These are phyloP conservation scores for Phytophthora pseudosyringae DNA, from an alignment of 352 stramenopile genomes.

Conservation along the genomic window DNA sequence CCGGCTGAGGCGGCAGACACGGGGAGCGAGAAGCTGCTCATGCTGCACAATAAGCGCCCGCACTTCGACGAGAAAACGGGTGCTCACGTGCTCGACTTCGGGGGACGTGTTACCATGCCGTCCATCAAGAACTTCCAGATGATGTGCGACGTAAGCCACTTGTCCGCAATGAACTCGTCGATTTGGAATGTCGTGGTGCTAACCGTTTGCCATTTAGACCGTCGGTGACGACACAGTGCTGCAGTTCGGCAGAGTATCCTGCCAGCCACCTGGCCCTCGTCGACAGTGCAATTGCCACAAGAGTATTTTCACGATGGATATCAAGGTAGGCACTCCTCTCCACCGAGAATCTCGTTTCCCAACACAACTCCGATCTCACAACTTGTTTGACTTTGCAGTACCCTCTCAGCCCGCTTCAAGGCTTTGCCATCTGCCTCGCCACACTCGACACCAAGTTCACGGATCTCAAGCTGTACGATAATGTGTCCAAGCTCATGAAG, in stretches of 20 bases:
- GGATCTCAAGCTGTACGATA: conserved; percentile 56
- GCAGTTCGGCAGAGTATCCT: conserved; percentile 73
- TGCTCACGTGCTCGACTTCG: conserved; percentile 71
- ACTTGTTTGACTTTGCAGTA: conserved; percentile 43
- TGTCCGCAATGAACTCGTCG: conserved; percentile 47
- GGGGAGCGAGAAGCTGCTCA: conserved; percentile 36
- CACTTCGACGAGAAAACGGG: conserved; percentile 58
- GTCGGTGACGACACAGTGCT: conserved; percentile 53
- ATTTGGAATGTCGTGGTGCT: not conserved
- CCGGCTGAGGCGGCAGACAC: not conserved
- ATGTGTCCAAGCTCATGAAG: conserved; percentile 48
- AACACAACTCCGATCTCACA: not conserved
- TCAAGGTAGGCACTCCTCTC: conserved; percentile 51
- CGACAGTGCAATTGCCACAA: conserved; percentile 77
- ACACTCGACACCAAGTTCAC: conserved; percentile 85
- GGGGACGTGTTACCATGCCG: conserved; percentile 68
- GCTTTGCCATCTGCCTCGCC: conserved; percentile 90
- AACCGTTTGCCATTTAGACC: conserved; percentile 15
- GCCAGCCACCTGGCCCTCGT: conserved; percentile 52
- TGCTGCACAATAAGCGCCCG: conserved; percentile 92
- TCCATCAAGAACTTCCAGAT: conserved; percentile 83
- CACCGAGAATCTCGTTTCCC: not conserved
- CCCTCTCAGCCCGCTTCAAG: conserved; percentile 84
- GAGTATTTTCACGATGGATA: conserved; percentile 94
- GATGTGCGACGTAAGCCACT: conserved; percentile 49